Evolutionary conservation across 2,329 filamentous ascomycete species (phyloP).

Genomic region (Cladophialophora chaetospira): DNA sequence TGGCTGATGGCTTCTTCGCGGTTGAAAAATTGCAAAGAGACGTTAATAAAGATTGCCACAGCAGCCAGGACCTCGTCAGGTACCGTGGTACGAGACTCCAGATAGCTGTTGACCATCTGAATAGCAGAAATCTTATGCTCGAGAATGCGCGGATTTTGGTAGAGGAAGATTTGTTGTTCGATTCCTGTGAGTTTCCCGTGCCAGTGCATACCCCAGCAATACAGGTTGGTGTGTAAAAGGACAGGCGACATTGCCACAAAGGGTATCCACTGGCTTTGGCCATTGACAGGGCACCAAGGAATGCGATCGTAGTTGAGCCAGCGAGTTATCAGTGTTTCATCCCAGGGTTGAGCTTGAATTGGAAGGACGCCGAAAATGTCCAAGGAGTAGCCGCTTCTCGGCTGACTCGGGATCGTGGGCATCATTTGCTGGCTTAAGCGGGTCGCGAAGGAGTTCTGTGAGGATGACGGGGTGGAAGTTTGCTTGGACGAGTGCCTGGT

Average conservation of each 20-base stretch:
- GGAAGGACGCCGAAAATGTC: constrained; percentile 11
- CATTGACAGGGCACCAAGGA: constrained; percentile 18
- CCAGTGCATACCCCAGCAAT: constrained; percentile 20
- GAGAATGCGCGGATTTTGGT: constrained; percentile 13
- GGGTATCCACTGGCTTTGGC: constrained; percentile 13
- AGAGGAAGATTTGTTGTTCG: constrained; percentile 6
- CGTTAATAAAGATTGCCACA: constrained; percentile 13
- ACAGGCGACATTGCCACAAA: constrained; percentile 8
- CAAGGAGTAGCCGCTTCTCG: constrained; percentile 2
- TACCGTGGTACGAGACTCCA: neutral
- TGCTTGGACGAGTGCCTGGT: constrained; percentile 1
- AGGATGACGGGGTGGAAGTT: neutral
- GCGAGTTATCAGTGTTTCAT: constrained; percentile 13
- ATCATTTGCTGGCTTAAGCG: neutral
- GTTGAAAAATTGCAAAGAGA: constrained; percentile 6
- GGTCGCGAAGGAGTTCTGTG: neutral
- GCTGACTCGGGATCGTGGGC: constrained; percentile 1
- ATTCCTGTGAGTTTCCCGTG: constrained; percentile 14
- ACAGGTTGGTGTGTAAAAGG: constrained; percentile 18
- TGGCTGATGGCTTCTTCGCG: constrained; percentile 9
- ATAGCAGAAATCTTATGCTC: constrained; percentile 15
- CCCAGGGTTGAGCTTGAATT: constrained; percentile 7
- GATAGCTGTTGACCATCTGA: constrained; percentile 8
- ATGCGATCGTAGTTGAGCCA: constrained; percentile 20
- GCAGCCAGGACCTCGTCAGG: constrained; percentile 12